phyloP scores from a whole-genome alignment of 176 grass and related monocot species.

The Zizania latifolia region DNA sequence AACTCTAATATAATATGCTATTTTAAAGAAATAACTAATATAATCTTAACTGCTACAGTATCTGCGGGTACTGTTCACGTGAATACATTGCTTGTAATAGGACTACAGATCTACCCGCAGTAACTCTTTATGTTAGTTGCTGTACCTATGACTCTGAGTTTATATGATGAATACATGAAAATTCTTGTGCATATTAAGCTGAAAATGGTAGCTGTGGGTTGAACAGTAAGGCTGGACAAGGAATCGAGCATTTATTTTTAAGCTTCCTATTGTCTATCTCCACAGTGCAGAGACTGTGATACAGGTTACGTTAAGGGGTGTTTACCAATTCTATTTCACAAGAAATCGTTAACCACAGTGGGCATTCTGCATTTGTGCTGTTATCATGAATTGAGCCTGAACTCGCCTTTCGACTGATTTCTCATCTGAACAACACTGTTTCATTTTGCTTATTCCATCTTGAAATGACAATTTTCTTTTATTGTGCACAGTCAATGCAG shows the following conservation, averaged over 20 bases:
- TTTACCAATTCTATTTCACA: background rate
- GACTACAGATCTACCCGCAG: background rate
- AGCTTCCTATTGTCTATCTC: background rate
- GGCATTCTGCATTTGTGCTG: background rate
- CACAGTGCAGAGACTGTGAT: background rate
- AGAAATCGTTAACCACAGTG: background rate
- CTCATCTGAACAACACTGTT: background rate
- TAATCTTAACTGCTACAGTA: no score
- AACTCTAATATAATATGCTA: no score
- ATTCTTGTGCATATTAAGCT: background rate
- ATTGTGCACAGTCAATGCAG: constrained; percentile 62
- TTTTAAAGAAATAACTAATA: no score
- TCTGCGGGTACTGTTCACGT: no score
- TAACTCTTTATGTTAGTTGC: background rate
- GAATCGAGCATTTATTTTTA: background rate
- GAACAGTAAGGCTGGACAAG: background rate
- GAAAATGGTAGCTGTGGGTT: background rate
- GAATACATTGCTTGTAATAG: constrained; percentile 1
- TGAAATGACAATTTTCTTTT: background rate
- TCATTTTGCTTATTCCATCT: background rate
- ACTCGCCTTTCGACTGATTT: background rate
- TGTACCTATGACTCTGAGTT: background rate
- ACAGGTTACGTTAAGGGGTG: background rate
- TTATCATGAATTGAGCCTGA: background rate
- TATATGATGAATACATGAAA: background rate